phyloP scores from a whole-genome alignment of 2,329 filamentous ascomycete species.

The Cladosporium cucumerinum region DNA sequence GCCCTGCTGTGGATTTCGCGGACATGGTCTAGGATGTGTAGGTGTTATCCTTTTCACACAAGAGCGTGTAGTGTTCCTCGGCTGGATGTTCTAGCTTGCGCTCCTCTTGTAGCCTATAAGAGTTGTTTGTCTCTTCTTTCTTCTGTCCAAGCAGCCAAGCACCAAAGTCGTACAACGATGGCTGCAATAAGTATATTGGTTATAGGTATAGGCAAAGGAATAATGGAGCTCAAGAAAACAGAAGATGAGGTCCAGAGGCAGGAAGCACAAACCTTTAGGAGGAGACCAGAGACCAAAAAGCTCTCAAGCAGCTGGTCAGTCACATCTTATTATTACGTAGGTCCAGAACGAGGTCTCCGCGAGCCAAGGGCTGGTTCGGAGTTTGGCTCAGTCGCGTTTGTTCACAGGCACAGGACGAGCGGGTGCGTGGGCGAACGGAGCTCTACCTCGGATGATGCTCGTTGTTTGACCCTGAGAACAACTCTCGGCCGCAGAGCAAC shows the following conservation, averaged over 20 bases:
- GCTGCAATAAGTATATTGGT: background rate
- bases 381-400: conserved; percentile 2
- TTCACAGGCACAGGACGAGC: conserved; percentile 6
- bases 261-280: background rate
- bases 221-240: background rate
- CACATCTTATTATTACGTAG: conserved; percentile 14
- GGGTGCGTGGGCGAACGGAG: conserved; percentile 14
- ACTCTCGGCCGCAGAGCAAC: background rate
- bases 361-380: conserved; percentile 8
- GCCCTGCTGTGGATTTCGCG: conserved; percentile 55
- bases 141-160: background rate
- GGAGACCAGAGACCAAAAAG: background rate
- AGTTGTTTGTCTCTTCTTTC: background rate
- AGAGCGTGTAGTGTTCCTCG: background rate
- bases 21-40: conserved; percentile 48
- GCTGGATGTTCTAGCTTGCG: background rate
- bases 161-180: background rate
- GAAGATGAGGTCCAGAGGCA: background rate
- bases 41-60: background rate
- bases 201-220: background rate
- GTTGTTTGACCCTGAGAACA: background rate
- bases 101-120: background rate
- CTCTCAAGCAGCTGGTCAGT: background rate
- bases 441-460: conserved; percentile 12
- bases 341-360: background rate